Evolutionary conservation across 2,329 filamentous ascomycete genomes (phyloP), one percentile per base, ranked within the genome.

Genomic region (Scedosporium aurantiacum): DNA sequence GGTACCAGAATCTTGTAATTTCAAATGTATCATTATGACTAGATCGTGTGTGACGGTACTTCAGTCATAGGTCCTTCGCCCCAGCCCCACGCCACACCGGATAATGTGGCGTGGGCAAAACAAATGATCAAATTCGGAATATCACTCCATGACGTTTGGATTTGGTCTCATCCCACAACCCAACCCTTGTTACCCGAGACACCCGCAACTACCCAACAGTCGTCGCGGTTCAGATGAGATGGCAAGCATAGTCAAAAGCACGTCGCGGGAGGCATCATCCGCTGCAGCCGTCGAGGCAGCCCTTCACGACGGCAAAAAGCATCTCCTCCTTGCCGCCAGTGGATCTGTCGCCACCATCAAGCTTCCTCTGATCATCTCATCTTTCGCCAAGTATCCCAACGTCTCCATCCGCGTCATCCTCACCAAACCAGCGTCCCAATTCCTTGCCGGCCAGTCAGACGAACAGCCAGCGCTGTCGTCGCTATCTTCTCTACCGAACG

Each of bases 271-370:
- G 28, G 37, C n/a, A 25, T 41, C 56, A 12, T 32, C 25, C 27
- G 59, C 59, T 5, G 21, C 59, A 12, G 59, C 59, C 6, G 59
- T 61, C 18, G 59, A 61, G 21, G 59, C 59, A 10, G 41, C 54
- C 1, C 27, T 43, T 18, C 63, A 63, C 32, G 76, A 78, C 58
- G 73, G 72, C 64, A 78, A 77, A 63, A 68, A 67, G 12, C 76
- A 79, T 60, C 67, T 79, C 12, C 68, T 79, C 1, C 70, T 79
- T 5, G 75, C 76, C 0, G 75, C 74, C 4, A 64, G 64, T 5
- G 76, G 78, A 28, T 79, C 88, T 0, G 90, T 96, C n/a, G 92
- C 92, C 14, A 91, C 89, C 5, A 96, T 96, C 69, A 97, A 97
- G 70, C 76, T 91, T 2, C 85, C 85, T 1, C 76, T 82, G 45